Evolutionary conservation across 495 filamentous ascomycete genomes (phyloP).

Genomic region (Daldinia grandis): DNA sequence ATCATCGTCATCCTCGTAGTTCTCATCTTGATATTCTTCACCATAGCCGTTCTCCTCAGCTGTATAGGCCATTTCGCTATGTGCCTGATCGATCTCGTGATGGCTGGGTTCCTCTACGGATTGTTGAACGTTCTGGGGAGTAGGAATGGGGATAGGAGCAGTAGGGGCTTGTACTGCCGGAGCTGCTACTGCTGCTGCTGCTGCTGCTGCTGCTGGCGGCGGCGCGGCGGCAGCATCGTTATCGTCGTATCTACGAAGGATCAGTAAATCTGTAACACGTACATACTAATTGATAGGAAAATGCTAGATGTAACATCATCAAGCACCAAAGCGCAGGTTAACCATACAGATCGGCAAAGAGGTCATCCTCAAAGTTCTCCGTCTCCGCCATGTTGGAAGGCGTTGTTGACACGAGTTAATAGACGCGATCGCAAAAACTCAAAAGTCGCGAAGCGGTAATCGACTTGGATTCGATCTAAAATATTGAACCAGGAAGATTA

Average conservation of each 20-base stretch:
- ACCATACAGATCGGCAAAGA: conserved; percentile 96
- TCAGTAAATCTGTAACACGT: conserved; percentile 23
- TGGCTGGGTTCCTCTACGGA: conserved; percentile 26
- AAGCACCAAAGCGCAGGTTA: neutral
- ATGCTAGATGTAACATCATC: neutral
- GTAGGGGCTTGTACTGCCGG: conserved; percentile 36
- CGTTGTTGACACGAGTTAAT: conserved; percentile 3
- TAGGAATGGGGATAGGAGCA: conserved; percentile 16
- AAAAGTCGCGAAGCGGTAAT: conserved; percentile 4
- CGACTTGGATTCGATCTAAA: conserved; percentile 32
- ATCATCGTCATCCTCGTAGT: conserved; percentile 68
- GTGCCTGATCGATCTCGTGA: conserved; percentile 29
- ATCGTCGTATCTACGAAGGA: conserved; percentile 77
- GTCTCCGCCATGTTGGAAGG: conserved; percentile 75
- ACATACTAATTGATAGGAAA: neutral
- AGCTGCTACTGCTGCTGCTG: conserved; percentile 46
- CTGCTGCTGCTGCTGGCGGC: conserved; percentile 45
- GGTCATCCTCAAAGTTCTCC: conserved; percentile 94
- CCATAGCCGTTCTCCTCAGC: conserved; percentile 59
- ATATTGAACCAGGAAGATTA: conserved; percentile 4
- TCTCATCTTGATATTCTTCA: conserved; percentile 65
- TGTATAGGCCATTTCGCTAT: conserved; percentile 35
- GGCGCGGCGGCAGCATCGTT: conserved; percentile 66
- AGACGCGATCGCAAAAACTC: conserved; percentile 17
- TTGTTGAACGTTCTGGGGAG: conserved; percentile 22